Evolutionary conservation across 768 basidiomycete species (phyloP).

Genomic region (Lyophyllum shimeji): DNA sequence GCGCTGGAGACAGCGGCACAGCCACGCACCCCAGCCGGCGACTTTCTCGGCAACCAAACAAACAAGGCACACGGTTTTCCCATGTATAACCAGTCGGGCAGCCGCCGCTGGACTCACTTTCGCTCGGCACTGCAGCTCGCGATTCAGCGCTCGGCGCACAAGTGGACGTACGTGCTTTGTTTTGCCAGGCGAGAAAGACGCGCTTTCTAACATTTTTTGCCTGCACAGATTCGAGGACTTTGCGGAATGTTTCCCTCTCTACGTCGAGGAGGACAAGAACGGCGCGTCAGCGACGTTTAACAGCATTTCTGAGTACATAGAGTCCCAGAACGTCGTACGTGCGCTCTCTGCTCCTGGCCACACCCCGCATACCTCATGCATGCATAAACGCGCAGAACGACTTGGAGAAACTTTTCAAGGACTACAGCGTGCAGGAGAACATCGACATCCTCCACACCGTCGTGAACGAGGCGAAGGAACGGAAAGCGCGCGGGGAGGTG

Average conservation of each 20-base stretch:
- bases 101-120: conserved; percentile 56
- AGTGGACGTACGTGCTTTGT: conserved; percentile 50
- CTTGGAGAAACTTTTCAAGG: conserved; percentile 66
- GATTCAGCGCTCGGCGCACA: conserved; percentile 52
- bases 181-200: background rate
- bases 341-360: conserved; percentile 14
- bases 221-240: conserved; percentile 51
- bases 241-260: conserved; percentile 64
- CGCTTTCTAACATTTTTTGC: conserved; percentile 7
- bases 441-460: conserved; percentile 71
- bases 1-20: conserved; percentile 14
- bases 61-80: background rate
- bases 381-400: conserved; percentile 43
- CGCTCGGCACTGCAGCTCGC: conserved; percentile 57
- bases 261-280: conserved; percentile 65
- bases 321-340: conserved; percentile 55
- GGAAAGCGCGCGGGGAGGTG: conserved; percentile 46
- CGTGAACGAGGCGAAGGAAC: conserved; percentile 64
- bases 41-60: background rate
- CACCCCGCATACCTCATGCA: background rate
- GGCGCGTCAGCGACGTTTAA: conserved; percentile 63
- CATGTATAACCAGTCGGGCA: conserved; percentile 48
- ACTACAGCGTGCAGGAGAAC: conserved; percentile 66
- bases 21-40: conserved; percentile 12
- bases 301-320: conserved; percentile 70